These are phyloP conservation scores for Chenopodium suecicum DNA, from an alignment of 148 eudicot species.

Conservation along the genomic window DNA sequence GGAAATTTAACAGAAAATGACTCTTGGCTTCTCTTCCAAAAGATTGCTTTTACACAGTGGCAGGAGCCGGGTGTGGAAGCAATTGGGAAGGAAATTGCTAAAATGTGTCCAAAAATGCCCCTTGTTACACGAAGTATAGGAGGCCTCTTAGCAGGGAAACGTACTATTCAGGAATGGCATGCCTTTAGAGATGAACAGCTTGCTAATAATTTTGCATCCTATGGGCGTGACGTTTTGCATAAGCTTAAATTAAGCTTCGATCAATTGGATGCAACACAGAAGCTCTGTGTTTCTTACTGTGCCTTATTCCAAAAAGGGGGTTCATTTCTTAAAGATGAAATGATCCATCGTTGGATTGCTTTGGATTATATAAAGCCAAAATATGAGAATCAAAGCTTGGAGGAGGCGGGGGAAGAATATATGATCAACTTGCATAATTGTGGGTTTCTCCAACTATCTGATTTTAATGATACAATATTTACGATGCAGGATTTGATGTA, in stretches of 20 bases:
- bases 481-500: background rate
- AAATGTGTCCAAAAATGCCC: background rate
- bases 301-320: too few species aligned
- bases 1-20: conserved; percentile 2
- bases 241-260: background rate
- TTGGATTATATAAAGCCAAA: conserved; percentile 3
- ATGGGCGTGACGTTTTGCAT: background rate
- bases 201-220: background rate
- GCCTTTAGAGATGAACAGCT: background rate
- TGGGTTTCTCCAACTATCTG: background rate
- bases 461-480: too few species aligned
- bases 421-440: background rate
- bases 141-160: too few species aligned
- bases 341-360: conserved; percentile 4
- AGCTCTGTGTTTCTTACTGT: too few species aligned
- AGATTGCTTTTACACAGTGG: background rate
- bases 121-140: too few species aligned
- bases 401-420: background rate
- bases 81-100: background rate
- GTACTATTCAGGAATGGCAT: background rate
- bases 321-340: too few species aligned
- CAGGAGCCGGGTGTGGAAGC: background rate
- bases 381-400: background rate
- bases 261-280: background rate
- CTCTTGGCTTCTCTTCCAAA: conserved; percentile 1